Percentiles rank a stretch among this genome's conserved stretches.
Evolutionary conservation across 306 rosid species (phyloP).

Genomic region (Quercus suber): DNA sequence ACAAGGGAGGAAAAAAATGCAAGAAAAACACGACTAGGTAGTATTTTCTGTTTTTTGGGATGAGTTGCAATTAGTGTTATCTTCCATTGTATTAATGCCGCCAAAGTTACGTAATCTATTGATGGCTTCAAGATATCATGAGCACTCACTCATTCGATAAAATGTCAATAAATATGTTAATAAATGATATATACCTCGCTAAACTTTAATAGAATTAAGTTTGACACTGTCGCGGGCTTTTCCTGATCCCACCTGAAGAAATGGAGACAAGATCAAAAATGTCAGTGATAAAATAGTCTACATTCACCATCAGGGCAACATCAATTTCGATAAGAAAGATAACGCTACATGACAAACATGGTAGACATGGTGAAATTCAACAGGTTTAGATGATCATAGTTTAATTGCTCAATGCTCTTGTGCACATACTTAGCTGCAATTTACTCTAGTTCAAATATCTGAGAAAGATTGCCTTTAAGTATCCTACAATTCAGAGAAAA

Average conservation of each 20-base stretch:
- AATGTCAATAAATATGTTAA: background rate
- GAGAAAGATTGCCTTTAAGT: background rate
- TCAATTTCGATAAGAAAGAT: background rate
- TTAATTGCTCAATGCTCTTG: background rate
- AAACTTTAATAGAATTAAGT: conserved; percentile 80
- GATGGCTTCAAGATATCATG: background rate
- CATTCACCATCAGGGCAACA: background rate
- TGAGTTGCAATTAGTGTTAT: background rate
- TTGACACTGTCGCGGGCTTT: conserved; percentile 74
- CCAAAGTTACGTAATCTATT: background rate
- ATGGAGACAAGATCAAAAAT: background rate
- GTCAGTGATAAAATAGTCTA: conserved; percentile 15
- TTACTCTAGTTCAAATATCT: background rate
- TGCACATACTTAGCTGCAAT: background rate
- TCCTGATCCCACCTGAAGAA: conserved; percentile 71
- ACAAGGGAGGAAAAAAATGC: background rate
- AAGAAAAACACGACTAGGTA: background rate
- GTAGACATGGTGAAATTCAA: background rate
- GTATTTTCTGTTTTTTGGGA: background rate
- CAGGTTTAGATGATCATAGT: background rate
- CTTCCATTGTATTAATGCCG: background rate
- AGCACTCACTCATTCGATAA: background rate
- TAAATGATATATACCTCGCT: conserved; percentile 53
- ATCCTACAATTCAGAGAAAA: background rate
- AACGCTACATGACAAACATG: background rate